Evolutionary conservation across 306 rosid species (phyloP), one percentile per base, ranked within the genome.

Genomic region (Sindora glabra): DNA sequence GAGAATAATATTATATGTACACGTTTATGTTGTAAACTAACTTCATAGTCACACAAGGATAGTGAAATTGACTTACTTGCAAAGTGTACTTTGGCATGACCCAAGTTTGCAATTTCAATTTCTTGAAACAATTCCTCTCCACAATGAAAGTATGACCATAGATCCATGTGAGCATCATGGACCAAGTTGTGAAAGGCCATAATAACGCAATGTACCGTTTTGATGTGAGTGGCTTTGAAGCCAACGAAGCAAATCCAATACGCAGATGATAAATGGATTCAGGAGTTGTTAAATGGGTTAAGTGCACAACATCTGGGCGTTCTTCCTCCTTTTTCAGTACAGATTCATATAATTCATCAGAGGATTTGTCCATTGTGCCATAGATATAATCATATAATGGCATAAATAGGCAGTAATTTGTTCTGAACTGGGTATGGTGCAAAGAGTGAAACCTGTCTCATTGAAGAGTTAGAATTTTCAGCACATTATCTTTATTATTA

Each of bases 361-460:
- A 17, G 17, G 75, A 64, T 32, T 62, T 65, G 40, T 83, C 89
- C 6, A 56, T 10, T 2, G 86, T 83, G 8, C 75, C 69, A 54
- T 79, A 79, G 0, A 83, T 12, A 42, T 74, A 74, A 23, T 83
- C 86, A 6, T 83, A 79, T 0, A 83, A 19, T 6, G 89, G 86
- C 89, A 83, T 83, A 62, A 83, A 79, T 0, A 83, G 74, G 0
- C 68, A 58, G 40, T 68, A 79, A 2, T 83, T 83, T 21, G 73
- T 83, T 40, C 83, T 63, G 57, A 83, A 79, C 40, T 68, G 82
- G 14, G 86, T 77, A 56, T 83, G 86, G 19, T 83, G 86, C 37
- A 79, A 48, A 12, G 83, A 76, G 41, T 83, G 89, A 16, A 48
- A 79, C 75, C 86, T 79, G 76, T 8, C 9, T n/a, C 34, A 29